Conservation (phyloP, 495 filamentous ascomycete genomes). For the Penicillium chermesinum region DNA sequence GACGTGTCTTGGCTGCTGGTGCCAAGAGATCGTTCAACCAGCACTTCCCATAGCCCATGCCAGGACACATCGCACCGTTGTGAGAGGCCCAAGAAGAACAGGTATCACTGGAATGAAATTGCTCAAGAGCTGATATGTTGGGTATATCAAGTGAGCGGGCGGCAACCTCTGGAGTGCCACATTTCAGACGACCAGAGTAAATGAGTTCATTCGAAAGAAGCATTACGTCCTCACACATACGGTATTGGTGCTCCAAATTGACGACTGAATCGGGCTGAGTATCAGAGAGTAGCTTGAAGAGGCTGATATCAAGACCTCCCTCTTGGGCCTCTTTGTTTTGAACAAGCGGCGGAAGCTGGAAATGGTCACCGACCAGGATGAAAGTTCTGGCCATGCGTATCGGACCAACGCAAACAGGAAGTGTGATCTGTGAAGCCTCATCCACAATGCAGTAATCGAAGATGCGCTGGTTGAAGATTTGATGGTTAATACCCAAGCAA, state of each 20-base stretch:
- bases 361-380: slow-evolving; percentile 93
- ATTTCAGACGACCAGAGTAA: slow-evolving; percentile 83
- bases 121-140: slow-evolving; percentile 52
- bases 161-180: slow-evolving; percentile 73
- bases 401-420: slow-evolving; percentile 88
- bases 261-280: slow-evolving; percentile 79
- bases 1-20: slow-evolving; percentile 65
- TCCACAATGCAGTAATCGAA: slow-evolving; percentile 99
- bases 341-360: slow-evolving; percentile 89
- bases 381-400: slow-evolving; percentile 92
- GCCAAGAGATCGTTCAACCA: slow-evolving; percentile 78
- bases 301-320: slow-evolving; percentile 84
- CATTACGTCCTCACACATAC: slow-evolving; percentile 98
- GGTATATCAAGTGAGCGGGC: slow-evolving; percentile 54
- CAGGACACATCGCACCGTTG: slow-evolving; percentile 46
- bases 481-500: slow-evolving; percentile 84
- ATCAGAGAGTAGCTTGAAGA: slow-evolving; percentile 91
- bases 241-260: slow-evolving; percentile 91
- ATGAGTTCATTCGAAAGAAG: slow-evolving; percentile 87
- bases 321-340: slow-evolving; percentile 82
- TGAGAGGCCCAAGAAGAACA: slow-evolving; percentile 18
- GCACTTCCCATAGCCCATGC: slow-evolving; percentile 50
- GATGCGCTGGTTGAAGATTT: slow-evolving; percentile 77
- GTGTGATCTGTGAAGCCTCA: slow-evolving; percentile 94
- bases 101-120: slow-evolving; percentile 44